Evolutionary conservation across 2,329 filamentous ascomycete species (phyloP), one percentile per base, ranked within the genome.

Genomic region (Penicillium rolfsii): DNA sequence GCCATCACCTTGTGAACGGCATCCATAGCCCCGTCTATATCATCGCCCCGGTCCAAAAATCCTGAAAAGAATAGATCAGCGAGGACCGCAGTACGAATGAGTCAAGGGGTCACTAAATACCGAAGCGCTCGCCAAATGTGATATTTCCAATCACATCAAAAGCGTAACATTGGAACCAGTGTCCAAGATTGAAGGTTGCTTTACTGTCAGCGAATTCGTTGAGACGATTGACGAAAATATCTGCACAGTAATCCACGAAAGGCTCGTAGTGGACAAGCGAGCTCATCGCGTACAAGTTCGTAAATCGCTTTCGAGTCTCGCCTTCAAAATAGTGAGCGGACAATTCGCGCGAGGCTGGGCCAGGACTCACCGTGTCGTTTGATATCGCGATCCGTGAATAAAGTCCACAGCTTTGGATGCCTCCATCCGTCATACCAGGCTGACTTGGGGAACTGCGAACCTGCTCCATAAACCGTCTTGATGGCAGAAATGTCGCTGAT

Each of bases 111-210:
- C 30, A 7, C 4, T 35, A 48, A 59, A 57, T 58, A 71, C 73
- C 71, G 43, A 71, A 71, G 40, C 70, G 62, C 55, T 71, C 60
- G 12, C 73, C 71, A 36, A 79, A 79, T 0, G 81, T 83, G 19
- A 85, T 82, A 40, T 81, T 76, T 0, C 82, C 82, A 33, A 86
- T 83, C 1, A 84, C 81, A 52, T 76, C 73, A 54, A 76, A 75
- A 1, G 73, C 71, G 59, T 75, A 76, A 28, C 72, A 75, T 52
- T 76, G 73, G 38, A 76, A 67, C 72, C 73, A 76, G 53, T 84
- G 60, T 1, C 69, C 68, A 0, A 76, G 64, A 61, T 85, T 74
- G 3, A 84, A 64, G 0, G 61, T 56, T 3, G 71, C 16, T 0
- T 67, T 67, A 0, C 60, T 55, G 0, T 61, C 54, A 1, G 79